Percentiles rank a stretch among this genome's conserved stretches.
phyloP scores from a whole-genome alignment of 306 rosid species.

The Cicer bijugum region DNA sequence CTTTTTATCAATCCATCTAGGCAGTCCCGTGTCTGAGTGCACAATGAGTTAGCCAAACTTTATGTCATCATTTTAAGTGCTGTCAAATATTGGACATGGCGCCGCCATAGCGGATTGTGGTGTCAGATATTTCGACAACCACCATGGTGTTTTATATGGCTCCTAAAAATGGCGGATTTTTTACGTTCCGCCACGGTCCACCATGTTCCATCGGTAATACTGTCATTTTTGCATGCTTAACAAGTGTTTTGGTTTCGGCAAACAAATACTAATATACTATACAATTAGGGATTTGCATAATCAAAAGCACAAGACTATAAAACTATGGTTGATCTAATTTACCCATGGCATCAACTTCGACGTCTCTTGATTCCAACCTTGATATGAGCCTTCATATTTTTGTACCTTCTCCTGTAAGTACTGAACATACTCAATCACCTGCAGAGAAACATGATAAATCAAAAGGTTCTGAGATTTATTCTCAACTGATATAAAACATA shows the following conservation, averaged over 20 bases:
- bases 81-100: too few relatives aligned
- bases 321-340: constrained; percentile 34
- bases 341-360: constrained; percentile 98
- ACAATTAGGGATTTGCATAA: constrained; percentile 19
- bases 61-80: background rate
- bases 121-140: too few relatives aligned
- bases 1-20: background rate
- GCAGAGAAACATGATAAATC: constrained; percentile 41
- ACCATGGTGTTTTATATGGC: too few relatives aligned
- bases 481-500: constrained; percentile 14
- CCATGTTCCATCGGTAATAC: too few relatives aligned
- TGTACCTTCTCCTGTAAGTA: constrained; percentile 86
- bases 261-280: constrained; percentile 1
- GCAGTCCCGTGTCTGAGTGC: background rate
- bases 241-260: background rate
- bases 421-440: constrained; percentile 97
- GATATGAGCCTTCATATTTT: constrained; percentile 86
- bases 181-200: too few relatives aligned
- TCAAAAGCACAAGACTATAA: constrained; percentile 30
- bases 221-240: background rate
- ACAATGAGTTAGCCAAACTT: constrained; percentile 20
- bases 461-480: constrained; percentile 1
- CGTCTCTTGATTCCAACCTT: constrained; percentile 88
- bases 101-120: too few relatives aligned
- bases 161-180: too few relatives aligned